Evolutionary conservation across 305 asterid genomes (phyloP).

Genomic region (Vinca major): DNA sequence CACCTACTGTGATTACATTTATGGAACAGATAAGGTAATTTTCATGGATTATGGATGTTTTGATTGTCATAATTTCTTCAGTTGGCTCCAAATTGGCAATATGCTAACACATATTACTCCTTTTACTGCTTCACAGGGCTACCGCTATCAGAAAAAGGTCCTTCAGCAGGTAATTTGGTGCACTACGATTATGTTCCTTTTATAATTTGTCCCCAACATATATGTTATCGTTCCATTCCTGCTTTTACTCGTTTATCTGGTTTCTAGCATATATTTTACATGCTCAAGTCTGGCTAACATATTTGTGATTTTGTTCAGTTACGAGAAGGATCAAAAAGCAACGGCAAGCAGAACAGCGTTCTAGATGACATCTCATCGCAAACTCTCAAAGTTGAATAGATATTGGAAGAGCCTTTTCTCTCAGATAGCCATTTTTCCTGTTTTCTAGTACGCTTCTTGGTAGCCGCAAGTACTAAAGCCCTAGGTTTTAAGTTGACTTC

Average conservation of each 20-base stretch:
- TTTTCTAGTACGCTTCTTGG: constrained; percentile 11
- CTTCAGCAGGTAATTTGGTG: constrained; percentile 58
- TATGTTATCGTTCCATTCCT: too few relatives aligned
- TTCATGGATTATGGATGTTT: not conserved
- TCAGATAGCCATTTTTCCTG: too few relatives aligned
- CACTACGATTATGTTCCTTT: too few relatives aligned
- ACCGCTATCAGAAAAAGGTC: constrained; percentile 79
- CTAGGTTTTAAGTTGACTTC: too few relatives aligned
- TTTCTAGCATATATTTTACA: not conserved
- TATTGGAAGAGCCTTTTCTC: constrained; percentile 12
- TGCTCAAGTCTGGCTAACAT: not conserved
- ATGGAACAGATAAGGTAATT: constrained; percentile 93
- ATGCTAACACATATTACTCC: not conserved
- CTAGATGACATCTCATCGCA: constrained; percentile 20
- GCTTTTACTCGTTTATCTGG: not conserved
- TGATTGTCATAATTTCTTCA: constrained; percentile 9
- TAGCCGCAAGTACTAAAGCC: too few relatives aligned
- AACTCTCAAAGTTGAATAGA: constrained; percentile 44
- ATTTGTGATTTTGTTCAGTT: constrained; percentile 32
- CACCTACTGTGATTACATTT: constrained; percentile 80
- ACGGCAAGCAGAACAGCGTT: constrained; percentile 26
- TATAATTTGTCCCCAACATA: too few relatives aligned
- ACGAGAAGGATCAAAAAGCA: constrained; percentile 42
- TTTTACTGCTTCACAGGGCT: constrained; percentile 50
- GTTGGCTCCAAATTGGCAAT: constrained; percentile 5